phyloP scores from a whole-genome alignment of 2,329 filamentous ascomycete species.

The Penicillium hesseltinei region DNA sequence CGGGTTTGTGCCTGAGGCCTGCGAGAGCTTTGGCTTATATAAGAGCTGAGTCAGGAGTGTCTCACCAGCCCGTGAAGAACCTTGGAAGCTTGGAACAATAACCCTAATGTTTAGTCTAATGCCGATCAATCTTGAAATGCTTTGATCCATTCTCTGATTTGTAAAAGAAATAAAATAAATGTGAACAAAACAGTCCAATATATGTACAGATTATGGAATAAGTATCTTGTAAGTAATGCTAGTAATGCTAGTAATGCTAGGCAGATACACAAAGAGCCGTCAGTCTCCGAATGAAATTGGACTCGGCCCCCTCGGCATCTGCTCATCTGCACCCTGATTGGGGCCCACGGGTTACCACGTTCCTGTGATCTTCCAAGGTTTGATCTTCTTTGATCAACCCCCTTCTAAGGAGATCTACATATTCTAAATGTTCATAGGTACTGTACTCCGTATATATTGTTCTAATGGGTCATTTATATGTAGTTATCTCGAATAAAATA shows the following conservation, averaged over 20 bases:
- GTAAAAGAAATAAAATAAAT: no score
- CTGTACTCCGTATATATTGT: background rate
- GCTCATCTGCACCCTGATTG: background rate
- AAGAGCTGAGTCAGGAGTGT: background rate
- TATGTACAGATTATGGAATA: no score
- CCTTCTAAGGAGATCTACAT: background rate
- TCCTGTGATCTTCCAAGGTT: background rate
- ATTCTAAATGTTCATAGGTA: no score
- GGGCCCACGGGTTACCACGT: conserved; percentile 3
- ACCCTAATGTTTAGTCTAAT: no score
- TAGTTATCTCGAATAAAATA: background rate
- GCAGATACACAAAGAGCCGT: background rate
- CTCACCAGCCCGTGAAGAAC: no score
- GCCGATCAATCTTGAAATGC: no score
- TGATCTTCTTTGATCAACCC: background rate
- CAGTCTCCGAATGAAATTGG: background rate
- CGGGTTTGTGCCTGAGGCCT: background rate
- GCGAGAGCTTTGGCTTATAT: background rate
- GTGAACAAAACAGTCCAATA: no score
- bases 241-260: no score
- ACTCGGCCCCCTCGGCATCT: no score
- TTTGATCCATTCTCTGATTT: no score
- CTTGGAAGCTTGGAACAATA: no score
- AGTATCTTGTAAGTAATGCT: no score
- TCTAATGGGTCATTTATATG: background rate